phyloP scores from a whole-genome alignment of 768 basidiomycete genomes.

The Suillus cothurnatus region DNA sequence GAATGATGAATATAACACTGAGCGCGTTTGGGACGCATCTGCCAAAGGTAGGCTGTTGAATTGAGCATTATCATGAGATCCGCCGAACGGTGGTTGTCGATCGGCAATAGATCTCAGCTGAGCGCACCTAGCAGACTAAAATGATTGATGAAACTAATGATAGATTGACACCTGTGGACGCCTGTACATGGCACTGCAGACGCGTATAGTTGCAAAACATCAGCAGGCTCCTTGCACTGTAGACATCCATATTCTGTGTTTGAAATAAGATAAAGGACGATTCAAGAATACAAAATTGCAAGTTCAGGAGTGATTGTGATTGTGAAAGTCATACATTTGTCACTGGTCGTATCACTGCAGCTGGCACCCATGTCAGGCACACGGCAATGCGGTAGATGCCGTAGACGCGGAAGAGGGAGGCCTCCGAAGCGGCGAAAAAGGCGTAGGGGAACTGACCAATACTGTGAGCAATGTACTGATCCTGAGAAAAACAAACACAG shows the following conservation, averaged over 20 bases:
- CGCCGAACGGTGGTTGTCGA: not conserved
- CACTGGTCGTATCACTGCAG: not conserved
- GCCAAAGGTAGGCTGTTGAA: not conserved
- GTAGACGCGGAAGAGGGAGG: not conserved
- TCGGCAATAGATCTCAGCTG: not conserved
- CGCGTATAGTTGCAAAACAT: not conserved
- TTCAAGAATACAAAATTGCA: not conserved
- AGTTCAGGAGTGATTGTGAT: not conserved
- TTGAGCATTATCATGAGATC: not conserved
- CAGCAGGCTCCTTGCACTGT: not conserved
- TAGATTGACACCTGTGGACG: not conserved
- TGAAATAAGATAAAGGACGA: not conserved
- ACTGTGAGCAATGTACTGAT: not conserved
- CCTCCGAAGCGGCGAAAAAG: not conserved
- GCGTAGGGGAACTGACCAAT: not conserved
- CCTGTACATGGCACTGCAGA: not conserved
- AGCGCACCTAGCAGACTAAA: not conserved
- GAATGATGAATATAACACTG: too few species aligned
- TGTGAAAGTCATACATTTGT: not conserved
- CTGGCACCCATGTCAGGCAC: not conserved
- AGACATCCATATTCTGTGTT: not conserved
- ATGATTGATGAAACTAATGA: not conserved
- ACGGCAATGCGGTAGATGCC: not conserved
- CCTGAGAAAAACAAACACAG: not conserved
- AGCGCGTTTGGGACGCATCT: not conserved